Percentiles rank a stretch among this genome's conserved stretches.
Conservation (phyloP, 108 stramenopile genomes). For the Nannochloropsis oceanica region DNA sequence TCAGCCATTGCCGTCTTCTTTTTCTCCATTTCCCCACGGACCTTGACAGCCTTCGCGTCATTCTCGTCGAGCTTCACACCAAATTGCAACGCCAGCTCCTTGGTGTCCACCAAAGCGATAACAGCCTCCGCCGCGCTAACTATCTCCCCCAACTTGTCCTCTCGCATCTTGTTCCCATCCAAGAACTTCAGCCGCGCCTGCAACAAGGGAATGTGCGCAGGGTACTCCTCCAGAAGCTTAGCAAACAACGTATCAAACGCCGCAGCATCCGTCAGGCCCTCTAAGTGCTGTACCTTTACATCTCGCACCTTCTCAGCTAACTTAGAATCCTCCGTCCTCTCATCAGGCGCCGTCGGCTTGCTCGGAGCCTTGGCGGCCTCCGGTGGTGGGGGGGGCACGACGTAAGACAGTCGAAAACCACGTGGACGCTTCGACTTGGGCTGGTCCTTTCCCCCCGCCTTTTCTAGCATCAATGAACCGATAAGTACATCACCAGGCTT, state of each 20-base stretch:
- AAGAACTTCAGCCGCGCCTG: slow-evolving; percentile 7
- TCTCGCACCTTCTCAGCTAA: background rate
- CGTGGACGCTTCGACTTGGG: slow-evolving; percentile 1
- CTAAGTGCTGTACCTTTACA: background rate
- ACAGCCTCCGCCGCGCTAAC: background rate
- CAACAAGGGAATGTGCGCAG: slow-evolving; percentile 6
- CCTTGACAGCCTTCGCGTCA: background rate
- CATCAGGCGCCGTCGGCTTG: background rate
- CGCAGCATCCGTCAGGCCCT: background rate
- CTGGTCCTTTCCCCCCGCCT: background rate
- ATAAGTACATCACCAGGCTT: slow-evolving; percentile 10
- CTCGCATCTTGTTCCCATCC: slow-evolving; percentile 1
- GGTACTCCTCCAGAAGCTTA: background rate
- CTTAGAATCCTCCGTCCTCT: background rate
- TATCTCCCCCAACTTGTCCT: background rate
- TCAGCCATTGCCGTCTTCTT: slow-evolving; percentile 12
- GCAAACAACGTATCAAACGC: background rate
- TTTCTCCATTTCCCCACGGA: slow-evolving; percentile 1
- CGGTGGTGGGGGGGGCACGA: background rate
- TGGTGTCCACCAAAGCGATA: background rate
- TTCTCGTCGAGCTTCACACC: slow-evolving; percentile 1
- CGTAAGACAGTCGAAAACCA: background rate
- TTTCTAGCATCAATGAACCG: background rate
- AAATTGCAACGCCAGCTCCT: slow-evolving; percentile 3
- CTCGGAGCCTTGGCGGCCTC: background rate